Evolutionary conservation across 768 basidiomycete species (phyloP), one percentile per base, ranked within the genome.

Genomic region (Royoungia palumana): DNA sequence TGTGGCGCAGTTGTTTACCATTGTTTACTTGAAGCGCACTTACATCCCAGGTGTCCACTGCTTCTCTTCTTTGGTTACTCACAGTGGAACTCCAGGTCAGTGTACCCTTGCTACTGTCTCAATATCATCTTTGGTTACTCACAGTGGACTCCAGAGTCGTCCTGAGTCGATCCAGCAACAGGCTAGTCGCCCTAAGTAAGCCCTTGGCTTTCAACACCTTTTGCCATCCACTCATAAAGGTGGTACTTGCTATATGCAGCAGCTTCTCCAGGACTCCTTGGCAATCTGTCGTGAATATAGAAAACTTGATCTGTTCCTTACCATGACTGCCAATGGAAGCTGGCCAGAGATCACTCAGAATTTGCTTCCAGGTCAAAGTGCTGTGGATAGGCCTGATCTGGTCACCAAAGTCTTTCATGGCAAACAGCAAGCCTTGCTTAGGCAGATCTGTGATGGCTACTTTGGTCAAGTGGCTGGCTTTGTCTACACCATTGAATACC

Each of bases 401-500:
- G 69, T 79, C 0, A 60, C 70, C 2, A 54, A 69, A 0, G 73
- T 82, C 1, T 81, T 83, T 52, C 35, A 72, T 13, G 34, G 62
- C 39, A 79, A 80, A 58, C 69, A 68, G 34, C 51, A 70, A 10
- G 69, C 62, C 0, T 41, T 76, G 2, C 19, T 77, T 0, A 47
- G 70, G 2, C 62, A 67, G 20, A 69, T 82, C 8, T 60, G 63
- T 12, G 21, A 70, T 35, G 70, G 70, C 8, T 61, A 75, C 36
- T 71, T 78, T 64, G 80, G 79, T 0, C 9, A 49, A 1, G 49
- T 63, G 6, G 71, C 70, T 28, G 80, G 74, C 5, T 61, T 69
- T 47, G 72, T 82, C 0, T 77, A 78, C 47, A 73, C 71, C 10
- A 79, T 80, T 43, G 77, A 84, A 51, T 82, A 80, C 54, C 80